These are phyloP conservation scores for Pelargonium nanum DNA, from an alignment of 345 rosid genomes.

Conservation along the genomic window DNA sequence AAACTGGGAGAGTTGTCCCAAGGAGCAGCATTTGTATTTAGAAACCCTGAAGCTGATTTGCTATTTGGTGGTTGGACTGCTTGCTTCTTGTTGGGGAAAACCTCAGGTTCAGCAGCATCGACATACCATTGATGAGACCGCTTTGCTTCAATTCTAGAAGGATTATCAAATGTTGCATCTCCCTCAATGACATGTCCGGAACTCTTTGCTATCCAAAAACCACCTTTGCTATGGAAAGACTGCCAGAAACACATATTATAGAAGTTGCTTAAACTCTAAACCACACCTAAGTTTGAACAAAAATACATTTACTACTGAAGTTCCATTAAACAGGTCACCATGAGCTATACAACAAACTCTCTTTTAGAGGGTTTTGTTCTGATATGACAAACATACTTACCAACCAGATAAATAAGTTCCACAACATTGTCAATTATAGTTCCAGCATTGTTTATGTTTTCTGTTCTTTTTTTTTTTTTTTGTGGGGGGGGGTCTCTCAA, in stretches of 20 bases:
- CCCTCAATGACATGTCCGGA: constrained; percentile 34
- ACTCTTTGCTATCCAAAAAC: constrained; percentile 53
- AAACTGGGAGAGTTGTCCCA: constrained; percentile 64
- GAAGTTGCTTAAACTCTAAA: constrained; percentile 4
- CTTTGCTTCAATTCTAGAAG: constrained; percentile 54
- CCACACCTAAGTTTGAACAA: background rate
- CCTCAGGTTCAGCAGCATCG: constrained; percentile 48
- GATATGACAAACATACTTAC: background rate
- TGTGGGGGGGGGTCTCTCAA: no score
- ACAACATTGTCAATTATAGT: background rate
- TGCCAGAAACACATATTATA: constrained; percentile 9
- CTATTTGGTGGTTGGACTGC: constrained; percentile 37
- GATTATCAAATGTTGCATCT: constrained; percentile 39
- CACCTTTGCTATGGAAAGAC: constrained; percentile 57
- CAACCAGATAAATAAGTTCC: background rate
- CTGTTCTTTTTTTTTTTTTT: no score
- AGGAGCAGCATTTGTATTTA: constrained; percentile 30
- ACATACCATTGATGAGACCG: constrained; percentile 67
- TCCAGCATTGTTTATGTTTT: background rate
- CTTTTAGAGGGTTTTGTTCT: no score
- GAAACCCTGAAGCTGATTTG: constrained; percentile 22
- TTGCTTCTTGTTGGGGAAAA: constrained; percentile 73
- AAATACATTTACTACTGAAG: background rate
- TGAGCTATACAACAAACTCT: background rate
- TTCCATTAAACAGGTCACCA: background rate